Evolutionary conservation across 208 protist genomes (phyloP), one percentile per base, ranked within the genome.

Genomic region (Acanthamoeba castellanii): DNA sequence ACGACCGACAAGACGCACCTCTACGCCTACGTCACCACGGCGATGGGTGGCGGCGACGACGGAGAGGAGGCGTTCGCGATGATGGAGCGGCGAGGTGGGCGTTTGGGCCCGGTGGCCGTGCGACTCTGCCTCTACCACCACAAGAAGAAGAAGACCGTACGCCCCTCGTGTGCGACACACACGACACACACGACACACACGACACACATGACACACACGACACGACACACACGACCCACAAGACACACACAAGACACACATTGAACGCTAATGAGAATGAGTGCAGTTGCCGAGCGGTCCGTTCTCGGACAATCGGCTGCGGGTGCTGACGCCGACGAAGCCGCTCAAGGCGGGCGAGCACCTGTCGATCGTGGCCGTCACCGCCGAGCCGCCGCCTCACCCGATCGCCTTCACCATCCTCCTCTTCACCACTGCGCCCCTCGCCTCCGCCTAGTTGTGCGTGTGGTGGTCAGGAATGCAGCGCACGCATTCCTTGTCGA

Each of bases 81-180:
- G 64, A 70, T 82, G 34, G 72, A 11, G 42, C 45, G 13, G 27
- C 9, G 22, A 8, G n/a, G 47, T 5, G 76, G 47, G 11, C 76
- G 76, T 0, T 22, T 85, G 22, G 76, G 42, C 0, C 76, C 34
- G 22, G 20, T 57, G 76, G 76, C 76, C 18, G 76, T 85, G 8
- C 76, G 76, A 13, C 76, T 85, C 13, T 85, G 76, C 42, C 76
- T 85, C n/a, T 85, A 85, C 45, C 20, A 85, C 47, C 76, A 85
- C 76, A 85, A 57, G 25, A 85, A 85, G 45, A 85, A 85, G 42
- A 85, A 85, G n/a, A 32, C n/a, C 4, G 76, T 85, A 30, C 76
- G 11, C 30, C 25, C 68, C 30, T 11, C 68, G 11, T 42, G 68
- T 52, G 47, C 11, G n/a, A n/a, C n/a, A n/a, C n/a, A n/a, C n/a